Percentiles rank a stretch among this genome's conserved stretches.
Conservation (phyloP, 2,329 filamentous ascomycete genomes). For the Hymenotorrendiella dingleyae region DNA sequence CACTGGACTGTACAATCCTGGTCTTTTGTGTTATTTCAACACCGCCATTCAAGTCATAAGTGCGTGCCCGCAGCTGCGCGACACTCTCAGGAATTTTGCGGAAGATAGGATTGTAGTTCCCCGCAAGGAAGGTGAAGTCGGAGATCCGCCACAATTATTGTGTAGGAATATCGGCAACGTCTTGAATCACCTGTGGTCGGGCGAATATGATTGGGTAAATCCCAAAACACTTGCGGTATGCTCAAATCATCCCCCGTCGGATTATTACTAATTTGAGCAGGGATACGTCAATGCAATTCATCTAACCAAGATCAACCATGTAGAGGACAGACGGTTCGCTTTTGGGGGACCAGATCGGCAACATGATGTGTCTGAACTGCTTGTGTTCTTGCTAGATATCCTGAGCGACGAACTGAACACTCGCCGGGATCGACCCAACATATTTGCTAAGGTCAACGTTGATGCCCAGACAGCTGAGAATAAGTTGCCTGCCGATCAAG, state of each 20-base stretch:
- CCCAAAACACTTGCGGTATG: slow-evolving; percentile 53
- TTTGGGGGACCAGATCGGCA: slow-evolving; percentile 67
- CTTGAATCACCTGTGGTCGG: slow-evolving; percentile 37
- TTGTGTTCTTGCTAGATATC: slow-evolving; percentile 73
- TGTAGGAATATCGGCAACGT: slow-evolving; percentile 53
- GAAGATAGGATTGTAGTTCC: slow-evolving; percentile 58
- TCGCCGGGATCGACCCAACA: slow-evolving; percentile 43
- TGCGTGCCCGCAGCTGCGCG: slow-evolving; percentile 62
- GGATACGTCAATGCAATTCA: slow-evolving; percentile 22
- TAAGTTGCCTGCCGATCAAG: slow-evolving; percentile 40
- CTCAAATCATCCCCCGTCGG: slow-evolving; percentile 3
- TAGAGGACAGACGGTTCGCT: slow-evolving; percentile 1
- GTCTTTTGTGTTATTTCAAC: slow-evolving; percentile 87
- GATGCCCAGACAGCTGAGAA: slow-evolving; percentile 30
- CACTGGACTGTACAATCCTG: slow-evolving; percentile 75
- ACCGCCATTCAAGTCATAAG: slow-evolving; percentile 80
- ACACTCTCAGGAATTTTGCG: slow-evolving; percentile 56
- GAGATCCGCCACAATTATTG: slow-evolving; percentile 52
- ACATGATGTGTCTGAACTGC: slow-evolving; percentile 89
- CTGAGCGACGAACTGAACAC: slow-evolving; percentile 82
- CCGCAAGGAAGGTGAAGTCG: slow-evolving; percentile 52
- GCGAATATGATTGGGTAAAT: slow-evolving; percentile 36
- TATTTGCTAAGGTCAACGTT: slow-evolving; percentile 50
- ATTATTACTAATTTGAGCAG: slow-evolving; percentile 13
- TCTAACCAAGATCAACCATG: neutral